Base-by-base conservation (phyloP, 805 yeast species). In the Jamesozyma gamospora region DNA sequence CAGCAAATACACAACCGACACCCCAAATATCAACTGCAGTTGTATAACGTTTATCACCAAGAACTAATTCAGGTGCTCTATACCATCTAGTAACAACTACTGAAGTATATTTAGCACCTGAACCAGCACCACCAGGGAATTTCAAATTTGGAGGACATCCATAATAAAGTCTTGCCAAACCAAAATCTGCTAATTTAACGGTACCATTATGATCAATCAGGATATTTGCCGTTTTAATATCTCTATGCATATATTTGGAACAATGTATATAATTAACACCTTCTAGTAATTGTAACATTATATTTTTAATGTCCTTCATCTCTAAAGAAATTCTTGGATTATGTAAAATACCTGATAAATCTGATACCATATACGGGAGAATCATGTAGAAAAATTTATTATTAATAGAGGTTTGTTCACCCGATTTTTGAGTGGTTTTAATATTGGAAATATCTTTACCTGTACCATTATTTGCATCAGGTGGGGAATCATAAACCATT, bases 1-100 rank as follows among this genome's bases (percentile, higher is more conserved):
- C 99, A 0, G 86, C 98, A 55, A 92, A 79, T 0, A 92, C 90
- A 63, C 98, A 92, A 1, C 97, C 97, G 16, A 85, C 74, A 0
- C 97, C 96, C 99, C 99, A 92, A 64, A 92, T 73, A 62, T 92
- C 99, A 11, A 90, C 90, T 0, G 97, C 94, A 0, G 96, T 83
- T 2, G 96, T 87, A 58, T 90, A 90, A 43, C 72, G 67, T 49
- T 82, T 70, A 48, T 87, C 94, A 3, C 96, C 96, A 39, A 92
- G 63, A 13, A 92, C 70, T 15, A 92, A 68, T 58, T 90, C 98
- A 0, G 97, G 98, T 1, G 98, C 94, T 42, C 98, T 69, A 61
- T 94, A 92, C 98, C 98, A 92, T 47, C 98, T 65, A 0, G 98
- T 92, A 29, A 92, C 97, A 2, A 92, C 98, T 40, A 75, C 69